A percentile compares a stretch with the other conserved stretches of the same genome.
Evolutionary conservation across 2,329 filamentous ascomycete species (phyloP).

Genomic region (Aspergillus alliaceus): DNA sequence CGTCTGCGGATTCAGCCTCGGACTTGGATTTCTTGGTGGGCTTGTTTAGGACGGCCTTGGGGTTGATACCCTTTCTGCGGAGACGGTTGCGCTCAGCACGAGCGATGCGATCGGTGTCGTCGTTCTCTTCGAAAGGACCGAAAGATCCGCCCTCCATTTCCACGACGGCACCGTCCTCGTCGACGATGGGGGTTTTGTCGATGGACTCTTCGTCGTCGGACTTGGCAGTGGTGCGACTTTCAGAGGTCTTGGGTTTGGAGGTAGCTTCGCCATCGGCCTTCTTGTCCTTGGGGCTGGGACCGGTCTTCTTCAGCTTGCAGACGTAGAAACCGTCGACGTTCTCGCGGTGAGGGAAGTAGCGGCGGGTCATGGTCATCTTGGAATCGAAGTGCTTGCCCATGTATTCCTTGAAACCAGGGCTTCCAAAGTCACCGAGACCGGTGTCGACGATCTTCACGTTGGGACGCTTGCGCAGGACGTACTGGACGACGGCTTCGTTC

Average conservation of each 20-base stretch:
- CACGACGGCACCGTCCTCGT: slow-evolving; percentile 33
- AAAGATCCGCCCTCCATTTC: slow-evolving; percentile 56
- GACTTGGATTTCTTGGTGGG: slow-evolving; percentile 33
- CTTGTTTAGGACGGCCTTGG: slow-evolving; percentile 55
- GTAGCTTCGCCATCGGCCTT: slow-evolving; percentile 26
- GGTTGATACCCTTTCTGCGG: slow-evolving; percentile 72
- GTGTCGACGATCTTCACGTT: slow-evolving; percentile 94
- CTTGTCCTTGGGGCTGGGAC: slow-evolving; percentile 60
- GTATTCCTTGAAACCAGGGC: slow-evolving; percentile 87
- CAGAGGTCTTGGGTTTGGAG: slow-evolving; percentile 19
- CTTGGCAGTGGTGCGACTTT: slow-evolving; percentile 22
- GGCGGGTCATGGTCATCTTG: slow-evolving; percentile 75
- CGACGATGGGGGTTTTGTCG: slow-evolving; percentile 68
- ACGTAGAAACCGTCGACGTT: slow-evolving; percentile 99
- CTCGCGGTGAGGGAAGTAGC: slow-evolving; percentile 88
- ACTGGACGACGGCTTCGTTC: slow-evolving; percentile 90
- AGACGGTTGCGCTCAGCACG: slow-evolving; percentile 72
- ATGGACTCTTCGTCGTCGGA: slow-evolving; percentile 50
- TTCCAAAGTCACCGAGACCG: slow-evolving; percentile 78
- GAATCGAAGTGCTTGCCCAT: slow-evolving; percentile 90
- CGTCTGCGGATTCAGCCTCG: slow-evolving; percentile 14
- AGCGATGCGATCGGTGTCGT: slow-evolving; percentile 70
- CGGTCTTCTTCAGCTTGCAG: slow-evolving; percentile 93
- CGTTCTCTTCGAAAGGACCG: slow-evolving; percentile 72
- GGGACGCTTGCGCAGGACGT: slow-evolving; percentile 84